phyloP scores from a whole-genome alignment of 1,139 yeast genomes.

The Pichia sp. region DNA sequence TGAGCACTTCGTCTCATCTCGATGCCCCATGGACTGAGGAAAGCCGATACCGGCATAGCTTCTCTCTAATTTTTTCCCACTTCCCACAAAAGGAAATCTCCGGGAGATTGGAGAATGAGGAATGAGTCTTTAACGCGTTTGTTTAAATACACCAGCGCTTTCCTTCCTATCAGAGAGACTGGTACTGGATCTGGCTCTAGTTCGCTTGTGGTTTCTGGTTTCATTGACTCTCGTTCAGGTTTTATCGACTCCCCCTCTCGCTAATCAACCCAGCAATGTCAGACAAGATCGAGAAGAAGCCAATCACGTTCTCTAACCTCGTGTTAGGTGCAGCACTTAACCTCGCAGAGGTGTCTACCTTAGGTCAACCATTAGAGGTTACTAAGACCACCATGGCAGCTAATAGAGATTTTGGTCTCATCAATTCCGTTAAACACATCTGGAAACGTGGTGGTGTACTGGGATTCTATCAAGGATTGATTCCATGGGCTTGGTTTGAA shows the following conservation, averaged over 20 bases:
- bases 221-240: background rate
- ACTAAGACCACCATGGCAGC: slow-evolving; percentile 98
- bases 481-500: slow-evolving; percentile 99
- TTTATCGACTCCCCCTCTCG: background rate
- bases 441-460: slow-evolving; percentile 90
- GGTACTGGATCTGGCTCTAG: too few relatives aligned
- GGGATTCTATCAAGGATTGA: slow-evolving; percentile 94
- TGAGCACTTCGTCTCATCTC: too few relatives aligned
- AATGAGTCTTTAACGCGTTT: too few relatives aligned
- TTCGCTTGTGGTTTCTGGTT: too few relatives aligned
- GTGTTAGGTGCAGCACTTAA: slow-evolving; percentile 91
- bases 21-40: too few relatives aligned
- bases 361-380: slow-evolving; percentile 97
- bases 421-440: slow-evolving; percentile 64
- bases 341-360: slow-evolving; percentile 85
- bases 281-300: slow-evolving; percentile 53
- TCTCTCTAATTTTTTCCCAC: too few relatives aligned
- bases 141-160: too few relatives aligned
- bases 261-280: background rate
- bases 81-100: too few relatives aligned
- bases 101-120: too few relatives aligned
- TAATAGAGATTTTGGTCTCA: slow-evolving; percentile 63
- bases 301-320: slow-evolving; percentile 82
- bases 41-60: too few relatives aligned
- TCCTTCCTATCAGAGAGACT: too few relatives aligned